Evolutionary conservation across 805 yeast species (phyloP).

Genomic region (Diddensiella caesifluorescens): DNA sequence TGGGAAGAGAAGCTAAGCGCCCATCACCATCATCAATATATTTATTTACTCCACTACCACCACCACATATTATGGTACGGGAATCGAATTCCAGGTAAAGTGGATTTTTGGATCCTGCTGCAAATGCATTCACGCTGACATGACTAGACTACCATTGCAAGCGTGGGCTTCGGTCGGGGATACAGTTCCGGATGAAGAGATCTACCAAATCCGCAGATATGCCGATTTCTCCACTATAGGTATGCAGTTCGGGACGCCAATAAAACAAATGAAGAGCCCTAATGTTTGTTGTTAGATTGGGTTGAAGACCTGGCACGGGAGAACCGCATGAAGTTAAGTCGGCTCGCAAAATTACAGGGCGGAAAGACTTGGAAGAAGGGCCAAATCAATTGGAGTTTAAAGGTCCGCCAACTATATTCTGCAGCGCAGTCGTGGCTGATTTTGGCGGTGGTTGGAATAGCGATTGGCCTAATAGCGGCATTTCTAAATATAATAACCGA

Average conservation of each 20-base stretch:
- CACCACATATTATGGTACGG: too few species aligned
- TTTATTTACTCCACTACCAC: too few species aligned
- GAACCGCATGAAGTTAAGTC: conserved; percentile 22
- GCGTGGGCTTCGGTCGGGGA: conserved; percentile 2
- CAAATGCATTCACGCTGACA: neutral
- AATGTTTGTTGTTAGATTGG: conserved; percentile 42
- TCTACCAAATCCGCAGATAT: conserved; percentile 31
- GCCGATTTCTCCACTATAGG: conserved; percentile 41
- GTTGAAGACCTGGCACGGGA: conserved; percentile 46
- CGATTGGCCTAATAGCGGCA: conserved; percentile 82
- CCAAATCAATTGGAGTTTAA: conserved; percentile 9
- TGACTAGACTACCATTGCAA: conserved; percentile 1
- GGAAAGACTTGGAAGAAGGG: conserved; percentile 8
- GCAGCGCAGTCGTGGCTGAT: conserved; percentile 63
- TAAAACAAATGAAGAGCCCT: neutral
- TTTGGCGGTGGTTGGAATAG: conserved; percentile 65
- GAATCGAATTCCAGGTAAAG: too few species aligned
- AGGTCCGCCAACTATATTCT: conserved; percentile 18
- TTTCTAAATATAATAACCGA: conserved; percentile 75
- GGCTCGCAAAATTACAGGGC: conserved; percentile 16
- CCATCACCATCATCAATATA: too few species aligned
- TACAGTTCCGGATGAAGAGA: conserved; percentile 13
- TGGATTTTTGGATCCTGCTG: too few species aligned
- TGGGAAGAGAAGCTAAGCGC: too few species aligned
- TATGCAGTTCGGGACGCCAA: conserved; percentile 1